Base-by-base conservation (phyloP, 768 basidiomycete species). In the Crassisporium funariophilum region DNA sequence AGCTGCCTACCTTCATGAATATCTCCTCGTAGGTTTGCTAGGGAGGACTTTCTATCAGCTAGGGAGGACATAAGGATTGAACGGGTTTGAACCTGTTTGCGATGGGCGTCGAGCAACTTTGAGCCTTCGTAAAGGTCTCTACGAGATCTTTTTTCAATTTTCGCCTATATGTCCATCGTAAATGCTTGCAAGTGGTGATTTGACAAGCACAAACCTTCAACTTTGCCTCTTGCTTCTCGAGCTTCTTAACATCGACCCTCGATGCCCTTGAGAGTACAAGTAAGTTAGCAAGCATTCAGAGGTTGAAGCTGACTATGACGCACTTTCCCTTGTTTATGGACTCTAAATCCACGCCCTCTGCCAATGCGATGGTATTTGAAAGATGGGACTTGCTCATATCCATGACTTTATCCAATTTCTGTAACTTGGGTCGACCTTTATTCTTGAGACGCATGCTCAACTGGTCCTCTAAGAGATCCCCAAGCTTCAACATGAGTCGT, bases 1-100 rank as follows among this genome's bases (percentile, higher is more conserved):
- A 13, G 8, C 2, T n/a, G 20, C 44, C 41, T 42, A 85, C 93
- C 78, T 97, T 92, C 90, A 99, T 91, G 72, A 94, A 99, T 83
- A 99, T 86, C 63, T 99, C 97, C 63, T 98, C 95, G 69, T 98
- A 98, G 15, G 86, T 82, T 88, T 98, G 93, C 86, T 98, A 57
- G 27, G 54, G 35, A 22, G 4, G 22, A 48, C 13, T 36, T 46
- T 31, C 29, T 41, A 58, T 23, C 52, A 11, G 9, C 4, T 31
- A 24, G 22, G 11, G 8, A 20, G 7, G 22, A 22, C 19, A 36
- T 4, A 11, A 17, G 5, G 2, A 22, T 17, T 5, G 5, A 11
- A 5, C 15, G 19, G n/a, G 29, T 25, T 8, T 72, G 44, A 52
- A 85, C 89, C 76, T 94, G 92, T 71, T 93, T 94, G 66, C 86